Conservation (phyloP, 768 basidiomycete genomes). For the Collybiopsis confluens region DNA sequence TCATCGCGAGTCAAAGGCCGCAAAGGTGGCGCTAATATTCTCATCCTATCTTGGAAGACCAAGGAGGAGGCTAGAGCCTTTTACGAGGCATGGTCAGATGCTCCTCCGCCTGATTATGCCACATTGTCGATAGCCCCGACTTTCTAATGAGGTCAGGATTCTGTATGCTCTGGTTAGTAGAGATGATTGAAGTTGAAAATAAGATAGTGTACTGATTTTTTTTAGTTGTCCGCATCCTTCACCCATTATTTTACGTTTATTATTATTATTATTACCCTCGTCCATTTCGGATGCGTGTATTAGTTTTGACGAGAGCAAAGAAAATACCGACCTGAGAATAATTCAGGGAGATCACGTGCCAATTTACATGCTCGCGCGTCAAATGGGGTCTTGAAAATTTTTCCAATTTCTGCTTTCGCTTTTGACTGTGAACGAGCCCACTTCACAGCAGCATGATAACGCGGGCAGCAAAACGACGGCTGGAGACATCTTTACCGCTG, state of each 20-base stretch:
- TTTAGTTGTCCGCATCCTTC: no score
- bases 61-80: slow-evolving; percentile 5
- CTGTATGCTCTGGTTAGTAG: neutral
- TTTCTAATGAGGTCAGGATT: neutral
- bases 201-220: neutral
- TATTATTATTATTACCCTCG: no score
- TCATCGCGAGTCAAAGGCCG: slow-evolving; percentile 2
- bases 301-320: no score
- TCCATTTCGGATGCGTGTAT: no score
- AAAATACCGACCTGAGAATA: no score
- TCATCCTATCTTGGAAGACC: slow-evolving; percentile 7
- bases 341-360: no score
- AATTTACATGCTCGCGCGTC: neutral
- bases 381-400: neutral
- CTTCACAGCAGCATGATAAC: slow-evolving; percentile 31
- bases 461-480: slow-evolving; percentile 30
- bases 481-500: slow-evolving; percentile 48
- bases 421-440: neutral
- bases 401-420: slow-evolving; percentile 1
- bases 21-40: neutral
- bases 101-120: slow-evolving; percentile 4
- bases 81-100: slow-evolving; percentile 3
- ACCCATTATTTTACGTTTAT: no score
- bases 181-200: neutral
- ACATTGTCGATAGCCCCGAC: neutral